phyloP scores from a whole-genome alignment of 805 yeast species.

The Metschnikowia matae region DNA sequence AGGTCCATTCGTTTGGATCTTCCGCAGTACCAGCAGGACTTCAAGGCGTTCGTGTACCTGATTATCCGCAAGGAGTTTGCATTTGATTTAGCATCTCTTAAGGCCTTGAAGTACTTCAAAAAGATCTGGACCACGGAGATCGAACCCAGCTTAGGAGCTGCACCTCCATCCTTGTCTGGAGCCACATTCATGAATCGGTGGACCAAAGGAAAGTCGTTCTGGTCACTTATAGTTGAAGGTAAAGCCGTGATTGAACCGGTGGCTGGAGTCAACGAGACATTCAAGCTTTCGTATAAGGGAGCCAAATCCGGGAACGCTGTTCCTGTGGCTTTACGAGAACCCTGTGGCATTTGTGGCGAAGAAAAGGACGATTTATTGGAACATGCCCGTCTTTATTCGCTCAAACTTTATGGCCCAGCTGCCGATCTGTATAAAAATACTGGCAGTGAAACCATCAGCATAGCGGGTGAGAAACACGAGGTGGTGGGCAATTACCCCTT shows the following conservation, averaged over 20 bases:
- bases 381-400: conserved; percentile 71
- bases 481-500: conserved; percentile 53
- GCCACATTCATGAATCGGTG: conserved; percentile 38
- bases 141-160: conserved; percentile 40
- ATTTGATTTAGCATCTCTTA: conserved; percentile 39
- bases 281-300: conserved; percentile 41
- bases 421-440: conserved; percentile 9
- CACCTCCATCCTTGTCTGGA: conserved; percentile 43
- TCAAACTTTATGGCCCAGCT: conserved; percentile 45
- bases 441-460: conserved; percentile 11
- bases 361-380: conserved; percentile 61
- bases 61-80: conserved; percentile 32
- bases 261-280: conserved; percentile 74
- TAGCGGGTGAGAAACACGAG: conserved; percentile 23
- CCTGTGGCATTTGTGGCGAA: conserved; percentile 87
- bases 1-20: conserved; percentile 45
- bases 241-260: conserved; percentile 82
- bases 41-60: conserved; percentile 37
- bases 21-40: conserved; percentile 38
- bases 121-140: conserved; percentile 71
- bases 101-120: conserved; percentile 57
- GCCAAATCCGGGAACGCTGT: conserved; percentile 17
- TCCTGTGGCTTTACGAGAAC: conserved; percentile 70
- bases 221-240: conserved; percentile 72
- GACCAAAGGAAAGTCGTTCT: conserved; percentile 46